Evolutionary conservation across 768 basidiomycete genomes (phyloP).

Genomic region (Pisolithus orientalis): DNA sequence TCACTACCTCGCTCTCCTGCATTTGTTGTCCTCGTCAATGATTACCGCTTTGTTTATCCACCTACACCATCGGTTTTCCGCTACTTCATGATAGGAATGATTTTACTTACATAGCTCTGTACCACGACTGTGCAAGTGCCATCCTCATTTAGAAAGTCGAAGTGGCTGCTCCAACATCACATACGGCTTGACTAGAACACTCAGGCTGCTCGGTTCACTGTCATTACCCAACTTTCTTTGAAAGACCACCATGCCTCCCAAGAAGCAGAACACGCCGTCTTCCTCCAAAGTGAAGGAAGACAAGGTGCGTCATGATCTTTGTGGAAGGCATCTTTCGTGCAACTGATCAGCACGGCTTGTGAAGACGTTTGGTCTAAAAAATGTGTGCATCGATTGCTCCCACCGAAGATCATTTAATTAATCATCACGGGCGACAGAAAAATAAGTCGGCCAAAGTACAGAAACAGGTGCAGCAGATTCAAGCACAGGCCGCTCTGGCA

Average conservation of each 20-base stretch:
- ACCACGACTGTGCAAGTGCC: too few relatives aligned
- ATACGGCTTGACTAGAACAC: neutral
- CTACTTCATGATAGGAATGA: neutral
- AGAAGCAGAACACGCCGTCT: constrained; percentile 53
- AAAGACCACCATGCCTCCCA: constrained; percentile 62
- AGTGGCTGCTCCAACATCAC: too few relatives aligned
- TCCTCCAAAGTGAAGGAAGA: constrained; percentile 74
- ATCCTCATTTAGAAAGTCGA: too few relatives aligned
- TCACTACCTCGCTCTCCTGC: neutral
- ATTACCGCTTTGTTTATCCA: neutral
- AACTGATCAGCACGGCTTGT: constrained; percentile 22
- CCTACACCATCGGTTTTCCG: neutral
- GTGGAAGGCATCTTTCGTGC: constrained; percentile 11
- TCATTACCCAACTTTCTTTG: neutral
- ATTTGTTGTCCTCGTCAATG: neutral
- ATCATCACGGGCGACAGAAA: constrained; percentile 50
- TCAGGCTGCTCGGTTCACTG: neutral
- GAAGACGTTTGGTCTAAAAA: constrained; percentile 87
- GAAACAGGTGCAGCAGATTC: constrained; percentile 72
- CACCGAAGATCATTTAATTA: constrained; percentile 4
- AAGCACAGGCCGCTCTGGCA: constrained; percentile 63
- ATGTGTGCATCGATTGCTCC: constrained; percentile 42
- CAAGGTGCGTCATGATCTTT: constrained; percentile 48
- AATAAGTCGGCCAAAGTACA: constrained; percentile 93
- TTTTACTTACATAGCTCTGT: neutral